Conservation (phyloP, 2,329 filamentous ascomycete species). For the Penicillium sp. region DNA sequence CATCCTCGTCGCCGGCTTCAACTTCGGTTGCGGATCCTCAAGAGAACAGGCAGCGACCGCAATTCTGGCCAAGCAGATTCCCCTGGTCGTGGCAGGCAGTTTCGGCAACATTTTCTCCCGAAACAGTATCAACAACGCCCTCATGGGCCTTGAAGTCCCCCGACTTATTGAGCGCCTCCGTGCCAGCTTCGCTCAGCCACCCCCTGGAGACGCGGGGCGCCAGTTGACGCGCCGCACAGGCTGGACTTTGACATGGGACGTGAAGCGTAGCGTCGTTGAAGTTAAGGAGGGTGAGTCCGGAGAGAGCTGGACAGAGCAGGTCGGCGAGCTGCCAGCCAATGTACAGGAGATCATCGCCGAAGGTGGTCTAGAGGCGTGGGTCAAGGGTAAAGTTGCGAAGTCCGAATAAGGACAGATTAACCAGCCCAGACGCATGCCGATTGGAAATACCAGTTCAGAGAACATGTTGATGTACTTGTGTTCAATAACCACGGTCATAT, state of each 20-base stretch:
- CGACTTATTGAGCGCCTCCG: conserved; percentile 31
- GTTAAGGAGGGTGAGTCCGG: conserved; percentile 63
- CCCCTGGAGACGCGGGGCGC: conserved; percentile 8
- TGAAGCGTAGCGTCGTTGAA: conserved; percentile 59
- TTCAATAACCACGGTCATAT: not conserved
- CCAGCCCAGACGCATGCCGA: not conserved
- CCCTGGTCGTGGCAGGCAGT: conserved; percentile 31
- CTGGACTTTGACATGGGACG: conserved; percentile 77
- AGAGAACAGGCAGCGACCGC: conserved; percentile 84
- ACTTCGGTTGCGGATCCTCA: conserved; percentile 76
- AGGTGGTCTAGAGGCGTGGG: conserved; percentile 75
- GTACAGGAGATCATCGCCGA: conserved; percentile 75
- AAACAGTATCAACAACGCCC: conserved; percentile 37
- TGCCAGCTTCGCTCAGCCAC: conserved; percentile 4
- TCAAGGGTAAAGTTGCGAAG: conserved; percentile 46
- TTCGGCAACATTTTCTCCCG: conserved; percentile 36
- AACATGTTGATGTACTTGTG: not conserved
- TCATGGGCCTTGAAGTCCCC: conserved; percentile 36
- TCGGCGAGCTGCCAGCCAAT: conserved; percentile 73
- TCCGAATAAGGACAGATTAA: not conserved
- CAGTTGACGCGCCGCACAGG: conserved; percentile 19
- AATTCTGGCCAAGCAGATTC: conserved; percentile 37
- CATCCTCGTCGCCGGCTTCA: conserved; percentile 76
- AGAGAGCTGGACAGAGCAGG: conserved; percentile 65
- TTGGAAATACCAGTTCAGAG: not conserved